These are phyloP conservation scores for Russula virescens DNA, from an alignment of 768 basidiomycete species.

Conservation along the genomic window DNA sequence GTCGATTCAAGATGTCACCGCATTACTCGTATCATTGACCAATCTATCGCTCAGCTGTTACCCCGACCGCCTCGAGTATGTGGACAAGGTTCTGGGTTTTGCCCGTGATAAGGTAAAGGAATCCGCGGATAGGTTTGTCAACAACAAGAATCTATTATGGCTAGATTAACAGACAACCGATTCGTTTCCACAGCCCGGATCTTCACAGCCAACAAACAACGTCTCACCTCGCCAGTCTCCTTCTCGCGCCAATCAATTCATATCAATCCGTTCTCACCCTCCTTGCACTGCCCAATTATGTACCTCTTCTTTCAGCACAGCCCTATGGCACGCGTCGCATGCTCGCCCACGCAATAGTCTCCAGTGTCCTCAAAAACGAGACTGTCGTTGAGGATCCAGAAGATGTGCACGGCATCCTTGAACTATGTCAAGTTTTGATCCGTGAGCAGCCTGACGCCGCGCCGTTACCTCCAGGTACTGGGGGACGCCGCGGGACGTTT, in stretches of 20 bases:
- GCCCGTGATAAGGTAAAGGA: constrained; percentile 83
- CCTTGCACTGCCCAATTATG: constrained; percentile 91
- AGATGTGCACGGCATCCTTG: constrained; percentile 90
- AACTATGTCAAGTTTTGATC: constrained; percentile 88
- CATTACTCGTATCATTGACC: constrained; percentile 88
- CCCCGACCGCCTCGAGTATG: constrained; percentile 93
- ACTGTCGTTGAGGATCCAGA: constrained; percentile 91
- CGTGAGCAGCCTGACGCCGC: constrained; percentile 68
- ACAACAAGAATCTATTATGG: neutral
- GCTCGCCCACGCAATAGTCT: constrained; percentile 91
- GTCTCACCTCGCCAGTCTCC: constrained; percentile 82
- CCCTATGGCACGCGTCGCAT: constrained; percentile 86
- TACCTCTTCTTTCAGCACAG: constrained; percentile 75
- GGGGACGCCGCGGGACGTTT: constrained; percentile 51
- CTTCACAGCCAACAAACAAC: constrained; percentile 84
- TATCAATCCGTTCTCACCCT: constrained; percentile 95
- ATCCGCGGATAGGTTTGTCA: constrained; percentile 65
- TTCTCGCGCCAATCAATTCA: constrained; percentile 91
- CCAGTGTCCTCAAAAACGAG: constrained; percentile 93
- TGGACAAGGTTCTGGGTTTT: constrained; percentile 91
- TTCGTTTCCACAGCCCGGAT: constrained; percentile 55
- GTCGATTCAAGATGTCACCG: constrained; percentile 96
- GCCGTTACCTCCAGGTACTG: constrained; percentile 36
- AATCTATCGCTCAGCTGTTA: constrained; percentile 96
- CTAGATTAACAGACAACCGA: neutral